A percentile compares a stretch with the other conserved stretches of the same genome.
phyloP scores from a whole-genome alignment of 768 basidiomycete genomes.

The Leccinum obscurum region DNA sequence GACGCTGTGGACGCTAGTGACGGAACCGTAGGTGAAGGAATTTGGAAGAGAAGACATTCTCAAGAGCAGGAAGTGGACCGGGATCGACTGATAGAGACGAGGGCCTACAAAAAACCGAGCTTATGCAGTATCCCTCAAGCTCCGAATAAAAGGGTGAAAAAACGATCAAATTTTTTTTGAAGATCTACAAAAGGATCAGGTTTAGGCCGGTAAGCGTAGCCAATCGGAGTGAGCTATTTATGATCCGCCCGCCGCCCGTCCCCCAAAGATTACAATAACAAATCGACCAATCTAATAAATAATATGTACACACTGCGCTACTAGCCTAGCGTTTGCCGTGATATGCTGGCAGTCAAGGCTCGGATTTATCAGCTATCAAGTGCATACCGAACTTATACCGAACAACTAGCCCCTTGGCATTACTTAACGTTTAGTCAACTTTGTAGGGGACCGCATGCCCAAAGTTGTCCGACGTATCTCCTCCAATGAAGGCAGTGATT shows the following conservation, averaged over 20 bases:
- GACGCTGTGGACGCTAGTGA: constrained; percentile 49
- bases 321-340: no score
- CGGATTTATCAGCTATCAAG: no score
- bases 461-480: not conserved
- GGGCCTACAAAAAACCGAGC: not conserved
- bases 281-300: not conserved
- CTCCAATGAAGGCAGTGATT: not conserved
- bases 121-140: constrained; percentile 1
- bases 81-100: not conserved
- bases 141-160: constrained; percentile 2
- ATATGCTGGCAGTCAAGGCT: no score
- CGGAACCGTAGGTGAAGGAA: constrained; percentile 47
- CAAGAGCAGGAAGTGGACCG: not conserved
- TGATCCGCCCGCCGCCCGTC: constrained; percentile 12
- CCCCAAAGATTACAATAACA: not conserved
- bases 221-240: constrained; percentile 8
- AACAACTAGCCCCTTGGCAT: not conserved
- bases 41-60: constrained; percentile 51
- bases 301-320: no score
- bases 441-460: not conserved
- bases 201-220: not conserved
- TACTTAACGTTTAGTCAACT: not conserved
- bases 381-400: no score
- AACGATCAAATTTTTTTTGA: not conserved
- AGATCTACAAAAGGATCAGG: constrained; percentile 1